phyloP scores from a whole-genome alignment of 2,329 filamentous ascomycete genomes.

The Calonectria leucothoes region DNA sequence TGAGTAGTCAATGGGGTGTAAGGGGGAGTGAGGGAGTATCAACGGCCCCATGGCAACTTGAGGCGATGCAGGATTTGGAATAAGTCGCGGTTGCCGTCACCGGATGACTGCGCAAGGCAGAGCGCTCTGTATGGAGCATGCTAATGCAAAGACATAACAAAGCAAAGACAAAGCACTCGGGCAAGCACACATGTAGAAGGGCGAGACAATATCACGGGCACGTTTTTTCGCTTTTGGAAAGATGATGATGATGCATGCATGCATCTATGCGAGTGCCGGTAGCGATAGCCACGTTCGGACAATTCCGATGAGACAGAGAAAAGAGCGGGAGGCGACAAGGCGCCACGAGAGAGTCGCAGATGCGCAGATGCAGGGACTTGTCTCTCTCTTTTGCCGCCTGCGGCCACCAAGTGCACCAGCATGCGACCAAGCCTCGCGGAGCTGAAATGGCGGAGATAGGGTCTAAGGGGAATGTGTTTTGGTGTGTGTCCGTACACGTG shows the following conservation, averaged over 20 bases:
- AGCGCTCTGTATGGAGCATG: background rate
- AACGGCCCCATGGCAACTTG: background rate
- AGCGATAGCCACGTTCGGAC: background rate
- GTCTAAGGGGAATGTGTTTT: too few relatives aligned
- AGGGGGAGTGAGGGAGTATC: background rate
- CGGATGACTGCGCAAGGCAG: background rate
- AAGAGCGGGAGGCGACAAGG: conserved; percentile 3
- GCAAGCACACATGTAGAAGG: background rate
- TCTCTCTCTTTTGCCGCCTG: conserved; percentile 1
- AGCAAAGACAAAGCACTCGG: background rate
- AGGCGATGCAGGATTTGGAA: background rate
- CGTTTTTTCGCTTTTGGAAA: too few relatives aligned
- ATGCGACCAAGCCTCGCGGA: background rate
- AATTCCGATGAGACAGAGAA: conserved; percentile 1
- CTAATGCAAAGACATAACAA: background rate
- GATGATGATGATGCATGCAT: too few relatives aligned
- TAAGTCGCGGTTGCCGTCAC: background rate
- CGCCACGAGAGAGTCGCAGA: conserved; percentile 1
- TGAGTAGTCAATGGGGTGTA: background rate
- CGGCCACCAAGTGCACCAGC: background rate
- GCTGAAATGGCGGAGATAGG: background rate
- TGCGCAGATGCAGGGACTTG: conserved; percentile 9
- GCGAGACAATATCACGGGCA: background rate
- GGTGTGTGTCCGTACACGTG: too few relatives aligned
- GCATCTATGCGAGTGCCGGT: background rate